phyloP scores from a whole-genome alignment of 164 flowering plant species.

The Magnolia officinalis region DNA sequence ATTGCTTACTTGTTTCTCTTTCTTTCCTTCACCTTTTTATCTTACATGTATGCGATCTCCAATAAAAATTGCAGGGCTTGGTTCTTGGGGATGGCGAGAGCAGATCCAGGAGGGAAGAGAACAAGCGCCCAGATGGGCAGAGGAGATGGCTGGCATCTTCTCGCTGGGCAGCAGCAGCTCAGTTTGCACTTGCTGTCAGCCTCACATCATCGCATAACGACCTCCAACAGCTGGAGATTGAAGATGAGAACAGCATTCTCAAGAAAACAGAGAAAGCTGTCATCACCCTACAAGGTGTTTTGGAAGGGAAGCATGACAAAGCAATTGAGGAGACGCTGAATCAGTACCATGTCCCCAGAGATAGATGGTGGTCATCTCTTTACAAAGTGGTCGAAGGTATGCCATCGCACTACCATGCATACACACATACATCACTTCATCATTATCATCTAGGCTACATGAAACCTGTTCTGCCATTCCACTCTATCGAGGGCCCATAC shows the following conservation, averaged over 20 bases:
- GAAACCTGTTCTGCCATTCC: no score
- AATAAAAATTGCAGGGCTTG: conserved; percentile 30
- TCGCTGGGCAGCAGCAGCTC: conserved; percentile 96
- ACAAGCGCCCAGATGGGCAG: conserved; percentile 47
- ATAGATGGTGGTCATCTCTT: conserved; percentile 96
- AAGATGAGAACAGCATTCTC: conserved; percentile 67
- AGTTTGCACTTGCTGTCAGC: conserved; percentile 81
- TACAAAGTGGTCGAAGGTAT: conserved; percentile 94
- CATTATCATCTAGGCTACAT: no score
- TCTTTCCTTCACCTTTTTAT: neutral
- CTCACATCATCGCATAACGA: conserved; percentile 88
- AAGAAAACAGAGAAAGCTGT: conserved; percentile 86
- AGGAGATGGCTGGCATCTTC: conserved; percentile 91
- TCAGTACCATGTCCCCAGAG: conserved; percentile 58
- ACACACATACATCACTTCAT: neutral
- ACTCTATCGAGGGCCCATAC: no score
- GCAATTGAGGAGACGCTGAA: conserved; percentile 69
- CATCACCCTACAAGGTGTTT: conserved; percentile 66
- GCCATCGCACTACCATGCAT: neutral
- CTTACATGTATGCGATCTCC: neutral
- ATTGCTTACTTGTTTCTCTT: no score
- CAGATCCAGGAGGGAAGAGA: conserved; percentile 34
- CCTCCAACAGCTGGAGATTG: conserved; percentile 63
- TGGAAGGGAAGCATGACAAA: conserved; percentile 86
- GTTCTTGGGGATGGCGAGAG: conserved; percentile 54